Conservation (phyloP, 345 rosid genomes). For the Mangifera indica region DNA sequence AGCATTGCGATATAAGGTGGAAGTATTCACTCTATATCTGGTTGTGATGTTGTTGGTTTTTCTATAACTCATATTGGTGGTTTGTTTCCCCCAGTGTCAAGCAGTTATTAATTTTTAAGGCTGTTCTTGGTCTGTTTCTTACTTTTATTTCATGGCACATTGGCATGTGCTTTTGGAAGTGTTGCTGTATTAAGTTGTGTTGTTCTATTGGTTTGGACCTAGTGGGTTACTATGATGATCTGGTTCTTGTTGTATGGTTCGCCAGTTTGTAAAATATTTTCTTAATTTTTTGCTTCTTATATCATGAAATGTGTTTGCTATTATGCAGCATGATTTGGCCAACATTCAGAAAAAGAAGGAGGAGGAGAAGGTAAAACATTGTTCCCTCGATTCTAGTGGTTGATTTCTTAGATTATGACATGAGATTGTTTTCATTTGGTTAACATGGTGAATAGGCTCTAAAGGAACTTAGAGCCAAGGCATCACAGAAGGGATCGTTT, state of each 20-base stretch:
- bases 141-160: background rate
- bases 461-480: conserved; percentile 84
- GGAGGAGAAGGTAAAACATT: conserved; percentile 56
- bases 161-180: background rate
- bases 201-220: background rate
- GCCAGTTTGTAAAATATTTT: background rate
- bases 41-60: background rate
- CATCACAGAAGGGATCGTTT: conserved; percentile 66
- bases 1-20: background rate
- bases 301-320: background rate
- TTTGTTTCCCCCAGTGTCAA: background rate
- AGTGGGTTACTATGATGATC: background rate
- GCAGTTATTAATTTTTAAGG: background rate
- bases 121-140: background rate
- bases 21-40: background rate
- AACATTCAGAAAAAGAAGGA: conserved; percentile 78
- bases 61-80: background rate
- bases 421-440: background rate
- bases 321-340: conserved; percentile 49
- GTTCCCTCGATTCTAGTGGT: background rate
- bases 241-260: background rate
- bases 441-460: conserved; percentile 51
- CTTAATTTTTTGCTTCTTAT: background rate
- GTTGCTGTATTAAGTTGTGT: background rate
- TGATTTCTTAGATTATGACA: background rate